Percentiles rank a stretch among this genome's conserved stretches.
Evolutionary conservation across 352 stramenopile genomes (phyloP).

Genomic region (Phytophthora sansomeana): DNA sequence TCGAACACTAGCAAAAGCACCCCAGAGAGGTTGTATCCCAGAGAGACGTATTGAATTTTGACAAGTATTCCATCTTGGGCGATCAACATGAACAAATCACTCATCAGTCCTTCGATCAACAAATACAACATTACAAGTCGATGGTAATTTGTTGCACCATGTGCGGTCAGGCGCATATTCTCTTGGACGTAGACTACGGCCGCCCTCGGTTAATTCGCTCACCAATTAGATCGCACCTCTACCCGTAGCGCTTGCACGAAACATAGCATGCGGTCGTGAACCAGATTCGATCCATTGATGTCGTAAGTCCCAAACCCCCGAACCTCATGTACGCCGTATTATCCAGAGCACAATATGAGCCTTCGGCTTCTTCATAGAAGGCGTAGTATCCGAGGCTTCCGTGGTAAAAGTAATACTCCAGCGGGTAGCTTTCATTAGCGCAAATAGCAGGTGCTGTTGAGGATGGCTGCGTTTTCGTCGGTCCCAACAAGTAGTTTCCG

Average conservation of each 20-base stretch:
- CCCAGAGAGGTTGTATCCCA: slow-evolving; percentile 20
- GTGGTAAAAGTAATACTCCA: slow-evolving; percentile 23
- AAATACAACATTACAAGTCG: slow-evolving; percentile 12
- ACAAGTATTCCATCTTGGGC: slow-evolving; percentile 16
- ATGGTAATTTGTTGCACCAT: slow-evolving; percentile 14
- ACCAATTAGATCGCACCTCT: slow-evolving; percentile 6
- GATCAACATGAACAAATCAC: slow-evolving; percentile 22
- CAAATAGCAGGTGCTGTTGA: slow-evolving; percentile 2
- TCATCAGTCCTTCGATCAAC: slow-evolving; percentile 16
- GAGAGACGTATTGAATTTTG: slow-evolving; percentile 20
- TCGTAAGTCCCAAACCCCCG: slow-evolving; percentile 19
- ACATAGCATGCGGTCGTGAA: slow-evolving; percentile 6
- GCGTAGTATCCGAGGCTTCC: slow-evolving; percentile 17
- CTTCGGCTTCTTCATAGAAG: slow-evolving; percentile 20
- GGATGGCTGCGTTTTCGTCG: background rate
- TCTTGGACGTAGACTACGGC: slow-evolving; percentile 22
- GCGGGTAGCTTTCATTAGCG: slow-evolving; percentile 2
- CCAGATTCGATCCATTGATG: slow-evolving; percentile 12
- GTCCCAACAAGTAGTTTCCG: slow-evolving; percentile 11
- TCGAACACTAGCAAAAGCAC: slow-evolving; percentile 21
- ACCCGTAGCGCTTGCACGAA: slow-evolving; percentile 15
- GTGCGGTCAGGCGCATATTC: slow-evolving; percentile 14
- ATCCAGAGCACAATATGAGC: slow-evolving; percentile 7
- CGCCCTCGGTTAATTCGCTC: slow-evolving; percentile 2
- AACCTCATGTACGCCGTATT: slow-evolving; percentile 11